Conservation (phyloP, 2,329 filamentous ascomycete genomes). For the Sclerotinia glacialis region DNA sequence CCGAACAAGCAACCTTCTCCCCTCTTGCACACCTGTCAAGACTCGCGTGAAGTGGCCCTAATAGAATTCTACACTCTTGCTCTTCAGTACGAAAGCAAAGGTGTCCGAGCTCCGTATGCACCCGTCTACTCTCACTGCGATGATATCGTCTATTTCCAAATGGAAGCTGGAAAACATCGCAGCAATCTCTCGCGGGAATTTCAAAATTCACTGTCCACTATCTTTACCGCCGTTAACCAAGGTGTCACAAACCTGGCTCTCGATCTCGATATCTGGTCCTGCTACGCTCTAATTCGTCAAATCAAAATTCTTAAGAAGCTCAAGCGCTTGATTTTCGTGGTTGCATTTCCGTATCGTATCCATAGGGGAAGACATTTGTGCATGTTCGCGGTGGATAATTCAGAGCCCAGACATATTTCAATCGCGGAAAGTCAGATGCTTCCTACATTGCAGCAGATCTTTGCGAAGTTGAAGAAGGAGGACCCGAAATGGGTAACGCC, state of each 20-base stretch:
- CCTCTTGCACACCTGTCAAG: background rate
- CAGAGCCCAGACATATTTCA: background rate
- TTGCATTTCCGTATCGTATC: background rate
- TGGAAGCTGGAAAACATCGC: background rate
- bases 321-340: background rate
- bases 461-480: background rate
- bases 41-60: constrained; percentile 26
- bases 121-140: background rate
- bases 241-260: background rate
- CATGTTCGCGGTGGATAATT: background rate
- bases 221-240: background rate
- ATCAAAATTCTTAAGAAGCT: background rate
- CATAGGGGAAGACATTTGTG: background rate
- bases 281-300: background rate
- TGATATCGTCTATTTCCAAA: constrained; percentile 3
- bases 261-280: background rate
- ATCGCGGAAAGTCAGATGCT: background rate
- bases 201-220: background rate
- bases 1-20: background rate
- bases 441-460: background rate
- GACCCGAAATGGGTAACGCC: background rate
- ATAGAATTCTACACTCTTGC: constrained; percentile 14
- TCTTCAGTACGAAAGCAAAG: background rate
- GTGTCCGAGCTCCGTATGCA: background rate
- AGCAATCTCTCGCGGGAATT: background rate